Percentiles rank a stretch among this genome's conserved stretches.
phyloP scores from a whole-genome alignment of 1,284 basidiomycete species.

The Ganoderma meredithae region DNA sequence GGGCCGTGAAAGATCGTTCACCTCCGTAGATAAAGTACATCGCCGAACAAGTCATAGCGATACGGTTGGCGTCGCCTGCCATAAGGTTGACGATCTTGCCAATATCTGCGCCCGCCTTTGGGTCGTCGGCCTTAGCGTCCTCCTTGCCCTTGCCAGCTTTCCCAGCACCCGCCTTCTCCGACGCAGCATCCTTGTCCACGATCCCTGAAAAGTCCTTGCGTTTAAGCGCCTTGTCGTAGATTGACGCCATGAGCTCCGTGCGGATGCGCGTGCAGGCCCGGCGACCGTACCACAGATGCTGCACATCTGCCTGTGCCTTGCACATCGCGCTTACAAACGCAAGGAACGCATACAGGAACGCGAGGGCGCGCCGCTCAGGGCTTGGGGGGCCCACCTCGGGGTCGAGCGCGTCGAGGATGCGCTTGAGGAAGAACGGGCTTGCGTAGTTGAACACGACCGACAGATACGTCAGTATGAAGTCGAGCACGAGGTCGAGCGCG shows the following conservation, averaged over 20 bases:
- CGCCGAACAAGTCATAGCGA: constrained; percentile 57
- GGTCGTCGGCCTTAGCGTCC: constrained; percentile 57
- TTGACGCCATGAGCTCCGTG: constrained; percentile 79
- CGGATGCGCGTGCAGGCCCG: constrained; percentile 76
- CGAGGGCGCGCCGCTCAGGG: constrained; percentile 57
- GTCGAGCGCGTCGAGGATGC: constrained; percentile 54
- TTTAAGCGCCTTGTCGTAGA: constrained; percentile 92
- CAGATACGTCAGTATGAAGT: constrained; percentile 68
- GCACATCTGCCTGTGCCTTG: constrained; percentile 76
- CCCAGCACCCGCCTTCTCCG: constrained; percentile 40
- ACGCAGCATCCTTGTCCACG: constrained; percentile 52
- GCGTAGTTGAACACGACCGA: constrained; percentile 76
- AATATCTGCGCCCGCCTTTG: constrained; percentile 73
- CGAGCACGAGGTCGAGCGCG: constrained; percentile 75
- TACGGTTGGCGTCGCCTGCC: constrained; percentile 71
- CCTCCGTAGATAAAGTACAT: constrained; percentile 73
- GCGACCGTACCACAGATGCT: constrained; percentile 82
- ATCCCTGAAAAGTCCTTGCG: constrained; percentile 87
- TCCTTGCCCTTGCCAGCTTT: constrained; percentile 28
- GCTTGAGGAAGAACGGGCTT: constrained; percentile 73
- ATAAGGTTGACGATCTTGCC: constrained; percentile 85
- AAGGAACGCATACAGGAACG: constrained; percentile 77
- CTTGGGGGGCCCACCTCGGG: constrained; percentile 37
- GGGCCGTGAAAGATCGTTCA: constrained; percentile 34
- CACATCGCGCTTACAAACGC: constrained; percentile 65